Evolutionary conservation across 495 filamentous ascomycete species (phyloP), one percentile per base, ranked within the genome.

Genomic region (Aeminium ludgeri): DNA sequence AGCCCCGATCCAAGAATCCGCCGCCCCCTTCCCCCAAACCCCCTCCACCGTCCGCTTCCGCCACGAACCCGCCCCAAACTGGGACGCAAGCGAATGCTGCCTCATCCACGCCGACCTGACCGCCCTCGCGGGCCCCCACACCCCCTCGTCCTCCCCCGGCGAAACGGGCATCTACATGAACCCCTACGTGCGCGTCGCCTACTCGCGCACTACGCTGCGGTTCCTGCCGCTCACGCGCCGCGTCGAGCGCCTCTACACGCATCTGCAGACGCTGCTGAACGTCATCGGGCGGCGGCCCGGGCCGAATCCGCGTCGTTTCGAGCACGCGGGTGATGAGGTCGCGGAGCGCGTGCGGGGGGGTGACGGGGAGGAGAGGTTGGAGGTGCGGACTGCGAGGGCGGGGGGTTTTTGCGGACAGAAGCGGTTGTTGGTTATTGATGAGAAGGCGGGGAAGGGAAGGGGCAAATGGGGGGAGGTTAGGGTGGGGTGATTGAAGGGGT

Each of bases 61-160:
- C 13, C 64, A 69, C 29, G 70, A 76, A 16, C 53, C 63, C 0
- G 78, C 79, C 40, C 55, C 69, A 7, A 82, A 71, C 55, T 83
- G 77, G 74, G 81, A 86, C 43, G 71, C 74, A 1, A 81, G 76
- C 8, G 82, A 87, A 57, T 86, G 81, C 62, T 87, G 82, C 50
- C 64, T 62, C 16, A 57, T 59, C 34, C 38, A 59, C 36, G 56
- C 54, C 3, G 55, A 55, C 30, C 45, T 59, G 2, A 28, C 35
- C 25, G 40, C 49, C 30, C 53, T 33, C 30, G 38, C 43, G 12
- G n/a, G 7, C 7, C 13, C 25, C 5, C 7, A 8, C 35, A 23
- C 40, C 7, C 42, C 46, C 17, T 11, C 28, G 11, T 33, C 41
- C 16, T 38, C 47, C 13, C 29, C 50, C 16, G 34, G 28, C 8